phyloP scores from a whole-genome alignment of 345 rosid species.

The Kandelia obovata region DNA sequence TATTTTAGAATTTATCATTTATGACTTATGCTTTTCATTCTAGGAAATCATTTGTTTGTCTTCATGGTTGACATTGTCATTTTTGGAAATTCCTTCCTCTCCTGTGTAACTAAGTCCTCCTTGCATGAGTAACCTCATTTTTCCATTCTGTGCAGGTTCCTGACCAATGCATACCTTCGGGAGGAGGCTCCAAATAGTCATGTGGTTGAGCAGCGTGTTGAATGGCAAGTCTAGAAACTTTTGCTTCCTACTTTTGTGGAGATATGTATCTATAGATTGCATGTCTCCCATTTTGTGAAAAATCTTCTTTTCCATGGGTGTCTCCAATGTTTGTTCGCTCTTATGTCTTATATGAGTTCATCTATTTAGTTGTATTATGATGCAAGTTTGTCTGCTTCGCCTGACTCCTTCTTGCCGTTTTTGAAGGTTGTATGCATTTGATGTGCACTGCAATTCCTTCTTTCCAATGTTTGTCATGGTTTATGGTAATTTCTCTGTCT shows the following conservation, averaged over 20 bases:
- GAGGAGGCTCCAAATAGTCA: constrained; percentile 97
- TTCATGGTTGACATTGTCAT: neutral
- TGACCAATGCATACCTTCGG: constrained; percentile 88
- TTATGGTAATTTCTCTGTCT: constrained; percentile 52
- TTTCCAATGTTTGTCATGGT: constrained; percentile 93
- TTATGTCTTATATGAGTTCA: neutral
- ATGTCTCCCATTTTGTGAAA: too few relatives aligned
- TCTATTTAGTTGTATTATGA: neutral
- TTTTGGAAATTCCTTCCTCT: neutral
- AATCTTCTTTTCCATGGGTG: too few relatives aligned
- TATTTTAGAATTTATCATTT: neutral
- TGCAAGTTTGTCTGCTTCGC: neutral
- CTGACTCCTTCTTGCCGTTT: neutral
- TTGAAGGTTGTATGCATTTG: constrained; percentile 91
- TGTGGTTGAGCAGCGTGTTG: constrained; percentile 95
- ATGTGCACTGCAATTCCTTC: constrained; percentile 99
- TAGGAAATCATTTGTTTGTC: neutral
- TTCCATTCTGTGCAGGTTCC: constrained; percentile 50
- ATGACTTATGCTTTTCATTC: neutral
- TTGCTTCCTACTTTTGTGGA: constrained; percentile 2
- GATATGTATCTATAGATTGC: constrained; percentile 4
- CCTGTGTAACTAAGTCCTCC: neutral
- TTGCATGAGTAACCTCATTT: constrained; percentile 2
- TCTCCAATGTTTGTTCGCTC: neutral
- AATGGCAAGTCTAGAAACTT: constrained; percentile 64